A percentile compares a stretch with the other conserved stretches of the same genome.
These are phyloP conservation scores for Candida multigemmis DNA, from an alignment of 805 yeast genomes.

Conservation along the genomic window DNA sequence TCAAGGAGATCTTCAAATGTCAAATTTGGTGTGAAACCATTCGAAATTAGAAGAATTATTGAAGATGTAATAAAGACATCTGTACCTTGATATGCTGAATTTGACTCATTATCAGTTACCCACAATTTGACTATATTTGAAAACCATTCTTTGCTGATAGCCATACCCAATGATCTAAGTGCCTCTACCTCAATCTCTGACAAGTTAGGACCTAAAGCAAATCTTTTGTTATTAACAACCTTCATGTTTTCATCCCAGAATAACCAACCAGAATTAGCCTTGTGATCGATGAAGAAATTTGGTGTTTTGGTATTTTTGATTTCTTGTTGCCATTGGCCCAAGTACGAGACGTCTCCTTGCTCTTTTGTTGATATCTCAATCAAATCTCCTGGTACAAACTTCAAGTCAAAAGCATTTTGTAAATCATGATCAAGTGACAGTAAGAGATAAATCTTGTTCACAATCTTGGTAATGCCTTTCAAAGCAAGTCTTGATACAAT, in stretches of 20 bases:
- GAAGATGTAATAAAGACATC: conserved; percentile 51
- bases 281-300: conserved; percentile 47
- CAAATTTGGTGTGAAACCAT: conserved; percentile 33
- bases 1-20: conserved; percentile 44
- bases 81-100: conserved; percentile 55
- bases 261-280: conserved; percentile 55
- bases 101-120: conserved; percentile 60
- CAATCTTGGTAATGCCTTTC: conserved; percentile 47
- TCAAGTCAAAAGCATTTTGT: conserved; percentile 31
- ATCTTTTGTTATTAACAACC: conserved; percentile 31
- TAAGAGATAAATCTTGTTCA: conserved; percentile 35
- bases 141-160: conserved; percentile 54
- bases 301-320: conserved; percentile 40
- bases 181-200: conserved; percentile 27
- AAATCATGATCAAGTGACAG: conserved; percentile 42
- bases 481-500: conserved; percentile 49
- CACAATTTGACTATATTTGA: conserved; percentile 37
- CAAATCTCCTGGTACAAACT: conserved; percentile 22
- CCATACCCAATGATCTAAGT: conserved; percentile 32
- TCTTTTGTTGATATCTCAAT: conserved; percentile 32
- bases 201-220: conserved; percentile 19
- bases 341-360: conserved; percentile 24
- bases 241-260: conserved; percentile 59
- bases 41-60: conserved; percentile 39
- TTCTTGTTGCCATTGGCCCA: conserved; percentile 39